These are phyloP conservation scores for Candida patagonica DNA, from an alignment of 805 yeast genomes.

Conservation along the genomic window DNA sequence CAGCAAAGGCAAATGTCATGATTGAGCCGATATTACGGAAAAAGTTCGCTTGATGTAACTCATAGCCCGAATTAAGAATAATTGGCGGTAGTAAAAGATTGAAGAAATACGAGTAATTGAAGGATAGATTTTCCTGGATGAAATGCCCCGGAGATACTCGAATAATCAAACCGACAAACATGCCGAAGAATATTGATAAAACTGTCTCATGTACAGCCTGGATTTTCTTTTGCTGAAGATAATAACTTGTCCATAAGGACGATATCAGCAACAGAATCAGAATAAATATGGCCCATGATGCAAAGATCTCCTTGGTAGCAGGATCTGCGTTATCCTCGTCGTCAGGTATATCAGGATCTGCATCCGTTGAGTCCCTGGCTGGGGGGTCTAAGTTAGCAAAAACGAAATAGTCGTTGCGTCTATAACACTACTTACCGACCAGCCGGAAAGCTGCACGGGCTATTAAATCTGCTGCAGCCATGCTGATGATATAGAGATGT, in stretches of 20 bases:
- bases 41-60: conserved; percentile 90
- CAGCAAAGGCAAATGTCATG: conserved; percentile 90
- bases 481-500: no score
- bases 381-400: no score
- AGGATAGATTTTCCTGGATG: conserved; percentile 93
- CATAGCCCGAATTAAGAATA: conserved; percentile 92
- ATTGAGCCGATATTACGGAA: conserved; percentile 88
- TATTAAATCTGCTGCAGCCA: no score
- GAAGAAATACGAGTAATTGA: conserved; percentile 89
- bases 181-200: conserved; percentile 89
- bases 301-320: conserved; percentile 86
- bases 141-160: conserved; percentile 92
- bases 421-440: no score
- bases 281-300: conserved; percentile 95
- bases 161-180: conserved; percentile 87
- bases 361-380: conserved; percentile 30
- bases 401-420: no score
- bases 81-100: conserved; percentile 92
- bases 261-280: conserved; percentile 68
- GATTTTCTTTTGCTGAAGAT: conserved; percentile 80
- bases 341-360: conserved; percentile 28
- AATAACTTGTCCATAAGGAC: conserved; percentile 93
- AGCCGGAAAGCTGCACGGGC: no score
- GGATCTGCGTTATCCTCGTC: conserved; percentile 68
- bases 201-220: conserved; percentile 98